Conservation (phyloP, 306 rosid species). For the Cucurbita pepo region DNA sequence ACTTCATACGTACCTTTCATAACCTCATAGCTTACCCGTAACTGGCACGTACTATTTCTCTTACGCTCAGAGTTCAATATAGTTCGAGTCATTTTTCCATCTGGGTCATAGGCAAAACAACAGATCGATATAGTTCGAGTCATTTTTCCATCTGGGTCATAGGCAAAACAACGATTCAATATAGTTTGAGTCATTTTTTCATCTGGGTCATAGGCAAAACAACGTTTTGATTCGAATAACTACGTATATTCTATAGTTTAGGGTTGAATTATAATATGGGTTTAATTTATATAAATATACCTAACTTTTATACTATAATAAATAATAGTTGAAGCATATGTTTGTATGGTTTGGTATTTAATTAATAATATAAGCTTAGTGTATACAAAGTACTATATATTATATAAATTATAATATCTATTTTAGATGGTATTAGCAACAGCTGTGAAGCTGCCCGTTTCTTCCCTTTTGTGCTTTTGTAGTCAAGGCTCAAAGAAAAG, state of each 20-base stretch:
- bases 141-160: neutral
- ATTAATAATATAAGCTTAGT: neutral
- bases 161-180: neutral
- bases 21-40: no score
- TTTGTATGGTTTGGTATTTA: neutral
- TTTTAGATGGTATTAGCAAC: slow-evolving; percentile 26
- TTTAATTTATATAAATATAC: neutral
- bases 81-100: no score
- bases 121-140: no score
- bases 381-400: neutral
- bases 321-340: neutral
- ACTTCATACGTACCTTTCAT: no score
- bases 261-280: neutral
- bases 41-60: no score
- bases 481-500: slow-evolving; percentile 76
- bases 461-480: slow-evolving; percentile 63
- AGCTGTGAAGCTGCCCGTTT: slow-evolving; percentile 47
- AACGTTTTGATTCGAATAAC: neutral
- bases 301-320: neutral
- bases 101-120: neutral
- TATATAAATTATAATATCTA: slow-evolving; percentile 12
- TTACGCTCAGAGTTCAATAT: no score
- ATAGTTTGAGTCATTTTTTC: no score
- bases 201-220: neutral
- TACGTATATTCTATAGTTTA: neutral